phyloP scores from a whole-genome alignment of 257 asterid genomes.

The Salvia miltiorrhiza region DNA sequence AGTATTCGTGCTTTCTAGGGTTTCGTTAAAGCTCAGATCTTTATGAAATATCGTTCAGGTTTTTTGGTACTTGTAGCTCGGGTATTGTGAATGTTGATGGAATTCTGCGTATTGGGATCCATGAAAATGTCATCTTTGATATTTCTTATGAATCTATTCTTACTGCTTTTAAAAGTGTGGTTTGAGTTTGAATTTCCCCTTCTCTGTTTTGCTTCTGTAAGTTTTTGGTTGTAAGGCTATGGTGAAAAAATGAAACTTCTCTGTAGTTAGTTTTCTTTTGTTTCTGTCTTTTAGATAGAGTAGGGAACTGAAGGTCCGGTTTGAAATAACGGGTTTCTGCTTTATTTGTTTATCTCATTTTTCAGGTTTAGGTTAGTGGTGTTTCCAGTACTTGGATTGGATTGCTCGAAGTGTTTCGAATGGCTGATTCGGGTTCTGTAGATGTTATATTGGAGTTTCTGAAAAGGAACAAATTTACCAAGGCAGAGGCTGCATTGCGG shows the following conservation, averaged over 20 bases:
- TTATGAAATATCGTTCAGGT: constrained; percentile 22
- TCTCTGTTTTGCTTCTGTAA: constrained; percentile 1
- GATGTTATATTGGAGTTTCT: constrained; percentile 76
- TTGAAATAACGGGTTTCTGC: constrained; percentile 18
- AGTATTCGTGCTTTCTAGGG: constrained; percentile 40
- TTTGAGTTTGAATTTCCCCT: constrained; percentile 4
- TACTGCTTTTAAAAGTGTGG: constrained; percentile 9
- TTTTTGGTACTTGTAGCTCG: constrained; percentile 13
- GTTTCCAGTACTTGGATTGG: constrained; percentile 22
- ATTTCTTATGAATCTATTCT: not conserved
- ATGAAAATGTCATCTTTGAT: constrained; percentile 19
- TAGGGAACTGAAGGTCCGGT: constrained; percentile 12
- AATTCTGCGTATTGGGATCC: constrained; percentile 27
- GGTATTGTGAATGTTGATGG: constrained; percentile 10
- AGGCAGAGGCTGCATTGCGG: constrained; percentile 90
- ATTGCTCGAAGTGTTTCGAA: constrained; percentile 26
- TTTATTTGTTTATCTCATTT: constrained; percentile 12
- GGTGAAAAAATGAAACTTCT: not conserved
- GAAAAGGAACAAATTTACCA: constrained; percentile 65
- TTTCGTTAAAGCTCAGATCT: constrained; percentile 48
- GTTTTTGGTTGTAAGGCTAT: constrained; percentile 3
- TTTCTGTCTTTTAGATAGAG: constrained; percentile 3
- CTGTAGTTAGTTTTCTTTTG: not conserved
- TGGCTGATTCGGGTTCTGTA: constrained; percentile 75
- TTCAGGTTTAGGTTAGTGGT: constrained; percentile 51